These are phyloP conservation scores for Arthroderma sp. DNA, from an alignment of 2,329 filamentous ascomycete genomes.

Conservation along the genomic window DNA sequence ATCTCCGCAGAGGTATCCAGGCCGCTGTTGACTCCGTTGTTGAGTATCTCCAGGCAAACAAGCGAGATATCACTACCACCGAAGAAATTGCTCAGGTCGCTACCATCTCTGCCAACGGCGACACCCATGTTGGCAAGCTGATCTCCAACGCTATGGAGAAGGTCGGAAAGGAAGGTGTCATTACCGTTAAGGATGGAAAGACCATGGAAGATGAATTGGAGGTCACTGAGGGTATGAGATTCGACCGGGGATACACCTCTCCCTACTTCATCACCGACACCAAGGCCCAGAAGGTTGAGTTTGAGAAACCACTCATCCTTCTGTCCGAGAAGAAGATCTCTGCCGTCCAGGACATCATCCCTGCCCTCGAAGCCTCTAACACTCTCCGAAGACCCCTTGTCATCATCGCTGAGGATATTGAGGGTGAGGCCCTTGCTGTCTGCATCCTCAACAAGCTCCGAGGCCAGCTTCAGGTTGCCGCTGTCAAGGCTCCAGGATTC, in stretches of 20 bases:
- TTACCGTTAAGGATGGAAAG: conserved; percentile 99
- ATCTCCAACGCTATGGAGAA: conserved; percentile 99
- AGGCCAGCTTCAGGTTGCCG: conserved; percentile 95
- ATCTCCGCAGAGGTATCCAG: conserved; percentile 92
- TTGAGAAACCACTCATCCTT: conserved; percentile 97
- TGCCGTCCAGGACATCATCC: conserved; percentile 95
- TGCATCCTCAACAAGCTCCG: conserved; percentile 99
- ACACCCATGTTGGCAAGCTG: conserved; percentile 85
- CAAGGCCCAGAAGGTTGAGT: conserved; percentile 98
- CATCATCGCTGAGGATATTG: conserved; percentile 98
- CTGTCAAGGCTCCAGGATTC: conserved; percentile 97
- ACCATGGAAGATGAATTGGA: conserved; percentile 95
- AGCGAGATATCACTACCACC: conserved; percentile 94
- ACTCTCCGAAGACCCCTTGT: conserved; percentile 89
- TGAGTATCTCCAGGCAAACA: conserved; percentile 87
- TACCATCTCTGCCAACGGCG: conserved; percentile 95
- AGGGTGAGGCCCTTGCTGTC: conserved; percentile 93
- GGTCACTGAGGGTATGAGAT: conserved; percentile 99
- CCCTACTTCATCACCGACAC: conserved; percentile 99
- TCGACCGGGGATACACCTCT: conserved; percentile 96
- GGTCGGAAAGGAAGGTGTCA: conserved; percentile 99
- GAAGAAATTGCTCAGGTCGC: conserved; percentile 96
- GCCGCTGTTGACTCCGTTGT: conserved; percentile 90
- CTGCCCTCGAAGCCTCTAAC: conserved; percentile 91
- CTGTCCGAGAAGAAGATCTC: conserved; percentile 99